Conservation (phyloP, 2,329 filamentous ascomycete genomes). For the Botrytis byssoidea region DNA sequence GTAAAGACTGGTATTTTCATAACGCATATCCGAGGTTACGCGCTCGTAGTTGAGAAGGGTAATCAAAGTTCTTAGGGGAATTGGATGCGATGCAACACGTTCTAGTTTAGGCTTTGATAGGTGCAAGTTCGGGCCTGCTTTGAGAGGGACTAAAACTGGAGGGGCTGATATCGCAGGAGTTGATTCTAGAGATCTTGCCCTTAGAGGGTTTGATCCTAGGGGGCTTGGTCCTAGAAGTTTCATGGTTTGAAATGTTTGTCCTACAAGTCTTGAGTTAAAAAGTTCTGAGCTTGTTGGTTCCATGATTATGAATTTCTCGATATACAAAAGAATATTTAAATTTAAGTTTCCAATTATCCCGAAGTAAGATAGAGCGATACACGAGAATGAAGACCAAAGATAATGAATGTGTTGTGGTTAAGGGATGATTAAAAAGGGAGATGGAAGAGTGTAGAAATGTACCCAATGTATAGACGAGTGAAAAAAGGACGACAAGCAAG, state of each 20-base stretch:
- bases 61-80: neutral
- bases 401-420: neutral
- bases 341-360: neutral
- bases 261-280: neutral
- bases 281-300: neutral
- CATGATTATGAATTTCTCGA: neutral
- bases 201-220: neutral
- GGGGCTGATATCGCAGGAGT: neutral
- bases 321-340: neutral
- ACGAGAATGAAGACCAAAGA: accelerated
- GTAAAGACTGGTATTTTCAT: neutral
- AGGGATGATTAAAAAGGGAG: neutral
- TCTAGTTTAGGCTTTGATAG: neutral
- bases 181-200: neutral
- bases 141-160: neutral
- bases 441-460: neutral
- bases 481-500: neutral
- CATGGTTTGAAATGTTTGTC: neutral
- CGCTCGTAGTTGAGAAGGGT: neutral
- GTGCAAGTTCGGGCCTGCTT: neutral
- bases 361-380: neutral
- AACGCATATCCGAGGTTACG: neutral
- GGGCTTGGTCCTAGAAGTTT: neutral
- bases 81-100: neutral
- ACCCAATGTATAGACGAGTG: neutral